Conservation (phyloP, 768 basidiomycete genomes). For the Mycena metata region DNA sequence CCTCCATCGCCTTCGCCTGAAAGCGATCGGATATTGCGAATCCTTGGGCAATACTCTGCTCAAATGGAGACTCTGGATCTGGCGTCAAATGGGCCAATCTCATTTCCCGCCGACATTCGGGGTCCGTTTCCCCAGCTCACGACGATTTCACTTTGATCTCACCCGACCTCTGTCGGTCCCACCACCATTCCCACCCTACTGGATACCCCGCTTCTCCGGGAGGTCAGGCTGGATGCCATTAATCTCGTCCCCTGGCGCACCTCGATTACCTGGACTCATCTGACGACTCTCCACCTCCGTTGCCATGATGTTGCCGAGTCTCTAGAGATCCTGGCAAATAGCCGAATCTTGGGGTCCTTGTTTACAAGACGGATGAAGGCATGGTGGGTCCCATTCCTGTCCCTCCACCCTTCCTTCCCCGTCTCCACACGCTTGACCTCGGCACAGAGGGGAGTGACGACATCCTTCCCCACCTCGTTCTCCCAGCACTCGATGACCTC, state of each 20-base stretch:
- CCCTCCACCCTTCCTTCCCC: not conserved
- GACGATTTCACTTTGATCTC: not conserved
- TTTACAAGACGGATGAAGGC: not conserved
- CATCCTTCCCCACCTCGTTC: not conserved
- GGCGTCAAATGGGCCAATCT: slow-evolving; percentile 1
- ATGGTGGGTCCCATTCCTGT: not conserved
- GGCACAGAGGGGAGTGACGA: not conserved
- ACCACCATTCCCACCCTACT: not conserved
- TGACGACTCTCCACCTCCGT: slow-evolving; percentile 4
- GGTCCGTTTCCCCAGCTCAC: slow-evolving; percentile 8
- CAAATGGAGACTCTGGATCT: not conserved
- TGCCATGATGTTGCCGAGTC: not conserved
- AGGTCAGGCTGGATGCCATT: not conserved
- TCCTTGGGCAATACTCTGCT: not conserved
- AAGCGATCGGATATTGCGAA: not conserved
- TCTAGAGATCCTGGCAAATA: slow-evolving; percentile 2
- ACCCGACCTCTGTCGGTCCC: not conserved
- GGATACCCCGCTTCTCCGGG: slow-evolving; percentile 1
- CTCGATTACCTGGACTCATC: slow-evolving; percentile 1
- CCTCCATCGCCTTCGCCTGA: slow-evolving; percentile 1
- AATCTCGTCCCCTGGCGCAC: not conserved
- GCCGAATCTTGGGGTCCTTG: not conserved
- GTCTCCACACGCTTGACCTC: not conserved
- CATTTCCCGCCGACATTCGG: slow-evolving; percentile 2
- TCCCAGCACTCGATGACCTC: not conserved